Evolutionary conservation across 83 land plant genomes (phyloP).

Genomic region (Larix sibirica): DNA sequence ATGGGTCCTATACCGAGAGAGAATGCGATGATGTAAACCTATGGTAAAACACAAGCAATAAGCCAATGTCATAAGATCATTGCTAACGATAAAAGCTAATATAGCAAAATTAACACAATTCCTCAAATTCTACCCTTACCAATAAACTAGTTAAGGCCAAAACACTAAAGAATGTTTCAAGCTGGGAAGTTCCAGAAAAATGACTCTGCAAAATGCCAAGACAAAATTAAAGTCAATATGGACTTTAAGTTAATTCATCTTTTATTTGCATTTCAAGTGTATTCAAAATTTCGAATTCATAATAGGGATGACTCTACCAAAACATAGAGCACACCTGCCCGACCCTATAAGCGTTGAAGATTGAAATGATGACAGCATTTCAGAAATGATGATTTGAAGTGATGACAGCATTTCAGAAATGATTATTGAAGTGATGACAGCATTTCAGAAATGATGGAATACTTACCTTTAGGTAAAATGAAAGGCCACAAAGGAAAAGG

Average conservation of each 20-base stretch:
- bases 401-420: neutral
- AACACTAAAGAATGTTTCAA: slow-evolving; percentile 46
- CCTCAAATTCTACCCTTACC: slow-evolving; percentile 20
- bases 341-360: neutral
- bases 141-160: slow-evolving; percentile 75
- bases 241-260: too few relatives aligned
- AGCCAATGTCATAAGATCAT: too few relatives aligned
- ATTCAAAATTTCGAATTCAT: too few relatives aligned
- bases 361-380: neutral
- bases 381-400: neutral
- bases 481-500: slow-evolving; percentile 73
- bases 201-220: slow-evolving; percentile 27
- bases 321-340: too few relatives aligned
- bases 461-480: slow-evolving; percentile 76
- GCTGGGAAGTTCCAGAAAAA: slow-evolving; percentile 29
- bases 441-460: neutral
- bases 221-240: slow-evolving; percentile 5
- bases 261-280: too few relatives aligned
- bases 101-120: neutral
- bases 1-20: slow-evolving; percentile 94
- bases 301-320: too few relatives aligned
- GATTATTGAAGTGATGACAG: too few relatives aligned
- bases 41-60: slow-evolving; percentile 16
- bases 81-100: neutral
- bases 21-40: slow-evolving; percentile 68